phyloP scores from a whole-genome alignment of 352 stramenopile species.

The Plasmopara muralis region DNA sequence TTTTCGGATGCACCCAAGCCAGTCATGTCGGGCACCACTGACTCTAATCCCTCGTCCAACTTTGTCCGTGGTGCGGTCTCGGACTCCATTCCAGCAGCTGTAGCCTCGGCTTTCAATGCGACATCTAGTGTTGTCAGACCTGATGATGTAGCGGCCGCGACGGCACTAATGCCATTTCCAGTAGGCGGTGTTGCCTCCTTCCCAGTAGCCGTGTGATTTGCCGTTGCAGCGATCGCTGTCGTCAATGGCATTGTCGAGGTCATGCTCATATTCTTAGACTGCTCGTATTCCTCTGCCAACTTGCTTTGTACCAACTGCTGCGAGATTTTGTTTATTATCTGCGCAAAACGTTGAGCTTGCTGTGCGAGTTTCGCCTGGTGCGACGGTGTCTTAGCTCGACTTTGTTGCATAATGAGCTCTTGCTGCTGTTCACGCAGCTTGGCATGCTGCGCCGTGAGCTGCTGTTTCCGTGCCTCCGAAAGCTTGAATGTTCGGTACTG shows the following conservation, averaged over 20 bases:
- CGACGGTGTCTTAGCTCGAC: slow-evolving; percentile 56
- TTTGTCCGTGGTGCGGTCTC: slow-evolving; percentile 5
- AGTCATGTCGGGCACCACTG: slow-evolving; percentile 66
- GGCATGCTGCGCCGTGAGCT: slow-evolving; percentile 57
- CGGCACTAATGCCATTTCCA: slow-evolving; percentile 6
- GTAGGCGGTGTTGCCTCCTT: slow-evolving; percentile 22
- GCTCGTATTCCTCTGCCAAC: slow-evolving; percentile 71
- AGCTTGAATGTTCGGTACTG: slow-evolving; percentile 78
- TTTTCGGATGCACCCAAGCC: slow-evolving; percentile 71
- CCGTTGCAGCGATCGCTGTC: slow-evolving; percentile 17
- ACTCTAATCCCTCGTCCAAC: slow-evolving; percentile 43
- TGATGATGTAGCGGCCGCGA: slow-evolving; percentile 1
- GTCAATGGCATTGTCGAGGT: slow-evolving; percentile 18
- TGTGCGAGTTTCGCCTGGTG: slow-evolving; percentile 69
- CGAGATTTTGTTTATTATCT: slow-evolving; percentile 85
- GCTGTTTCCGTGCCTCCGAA: slow-evolving; percentile 54
- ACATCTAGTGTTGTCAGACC: slow-evolving; percentile 10
- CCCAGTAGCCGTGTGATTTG: slow-evolving; percentile 7
- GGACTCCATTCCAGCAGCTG: slow-evolving; percentile 2
- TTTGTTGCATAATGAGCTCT: slow-evolving; percentile 71
- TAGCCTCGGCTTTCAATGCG: slow-evolving; percentile 13
- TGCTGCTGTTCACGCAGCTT: slow-evolving; percentile 75
- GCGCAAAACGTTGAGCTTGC: slow-evolving; percentile 61
- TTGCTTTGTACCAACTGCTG: slow-evolving; percentile 82
- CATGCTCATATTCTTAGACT: slow-evolving; percentile 46